Evolutionary conservation across 495 filamentous ascomycete genomes (phyloP).

Genomic region (Mytilinidion resinicola): DNA sequence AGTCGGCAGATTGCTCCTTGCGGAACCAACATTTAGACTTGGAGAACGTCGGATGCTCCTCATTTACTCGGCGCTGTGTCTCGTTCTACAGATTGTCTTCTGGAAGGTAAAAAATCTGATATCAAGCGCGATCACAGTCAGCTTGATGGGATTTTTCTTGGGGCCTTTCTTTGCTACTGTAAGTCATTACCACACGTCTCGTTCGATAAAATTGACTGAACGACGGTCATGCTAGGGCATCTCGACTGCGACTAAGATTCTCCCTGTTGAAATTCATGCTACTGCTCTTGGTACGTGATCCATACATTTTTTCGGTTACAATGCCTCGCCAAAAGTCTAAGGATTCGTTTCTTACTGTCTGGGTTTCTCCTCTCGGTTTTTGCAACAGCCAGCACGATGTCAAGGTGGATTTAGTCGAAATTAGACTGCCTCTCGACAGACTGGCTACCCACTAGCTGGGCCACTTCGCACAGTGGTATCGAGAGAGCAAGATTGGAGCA

Average conservation of each 20-base stretch:
- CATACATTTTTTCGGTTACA: not conserved
- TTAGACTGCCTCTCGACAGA: no score
- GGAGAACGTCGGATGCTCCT: slow-evolving; percentile 48
- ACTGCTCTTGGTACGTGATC: slow-evolving; percentile 10
- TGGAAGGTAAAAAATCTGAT: slow-evolving; percentile 39
- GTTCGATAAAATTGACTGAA: not conserved
- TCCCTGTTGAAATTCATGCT: slow-evolving; percentile 7
- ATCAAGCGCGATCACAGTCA: slow-evolving; percentile 13
- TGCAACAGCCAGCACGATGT: not conserved
- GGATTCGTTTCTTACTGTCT: no score
- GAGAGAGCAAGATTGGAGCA: no score
- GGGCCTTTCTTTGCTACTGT: slow-evolving; percentile 26
- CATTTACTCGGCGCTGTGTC: slow-evolving; percentile 46
- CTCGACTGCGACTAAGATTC: slow-evolving; percentile 19
- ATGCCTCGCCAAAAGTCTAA: not conserved
- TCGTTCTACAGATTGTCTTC: slow-evolving; percentile 54
- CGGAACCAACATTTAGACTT: slow-evolving; percentile 48
- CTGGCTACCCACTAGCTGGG: no score
- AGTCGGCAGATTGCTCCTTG: slow-evolving; percentile 45
- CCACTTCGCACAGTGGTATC: no score
- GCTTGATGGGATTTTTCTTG: slow-evolving; percentile 17
- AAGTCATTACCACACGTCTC: not conserved
- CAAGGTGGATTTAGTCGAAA: not conserved
- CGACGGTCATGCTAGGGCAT: slow-evolving; percentile 7
- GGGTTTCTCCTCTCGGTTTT: no score